Evolutionary conservation across 176 grass and related monocot species (phyloP), one percentile per base, ranked within the genome.

Genomic region (Carex myosuroides): DNA sequence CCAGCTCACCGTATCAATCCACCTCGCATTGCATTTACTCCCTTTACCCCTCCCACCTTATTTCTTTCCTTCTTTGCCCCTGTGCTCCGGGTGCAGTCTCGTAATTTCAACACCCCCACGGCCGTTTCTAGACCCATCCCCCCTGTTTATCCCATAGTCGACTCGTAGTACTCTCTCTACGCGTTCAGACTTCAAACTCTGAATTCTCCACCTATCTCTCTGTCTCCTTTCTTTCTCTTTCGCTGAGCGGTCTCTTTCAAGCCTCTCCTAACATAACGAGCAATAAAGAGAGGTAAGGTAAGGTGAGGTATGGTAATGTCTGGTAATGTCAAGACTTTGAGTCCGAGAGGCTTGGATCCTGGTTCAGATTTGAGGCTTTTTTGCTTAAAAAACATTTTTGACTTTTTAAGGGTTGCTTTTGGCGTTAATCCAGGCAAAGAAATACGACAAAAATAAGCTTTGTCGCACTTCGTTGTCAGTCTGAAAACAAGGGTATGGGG

Each of bases 261-360:
- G 18, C 46, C n/a, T 26, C 79, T 68, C 81, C 81, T 69, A 83
- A 68, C 81, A 69, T 83, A 66, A 66, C 81, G 9, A 83, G n/a
- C 81, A 63, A 83, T 83, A 83, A 83, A 83, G 81, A 83, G 73
- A 81, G 81, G 80, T 82, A 54, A 83, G 57, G 41, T 37, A 79
- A 58, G 39, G 17, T 62, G 13, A 81, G 77, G 57, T 37, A 81
- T 24, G 55, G 71, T 76, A 56, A 35, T 32, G 30, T 70, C 5
- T 70, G 46, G 22, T 54, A 56, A 41, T 80, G 77, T n/a, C 37
- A 64, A 33, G 20, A 30, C 50, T 78, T 78, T 29, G 22, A 81
- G 35, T 55, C 79, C 79, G 3, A 44, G 57, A 62, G 79, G 41
- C 60, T 59, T 81, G 42, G 57, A 81, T 64, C 35, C 60, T 39